Evolutionary conservation across 78 protist species (phyloP).

Genomic region (Guillardia theta): DNA sequence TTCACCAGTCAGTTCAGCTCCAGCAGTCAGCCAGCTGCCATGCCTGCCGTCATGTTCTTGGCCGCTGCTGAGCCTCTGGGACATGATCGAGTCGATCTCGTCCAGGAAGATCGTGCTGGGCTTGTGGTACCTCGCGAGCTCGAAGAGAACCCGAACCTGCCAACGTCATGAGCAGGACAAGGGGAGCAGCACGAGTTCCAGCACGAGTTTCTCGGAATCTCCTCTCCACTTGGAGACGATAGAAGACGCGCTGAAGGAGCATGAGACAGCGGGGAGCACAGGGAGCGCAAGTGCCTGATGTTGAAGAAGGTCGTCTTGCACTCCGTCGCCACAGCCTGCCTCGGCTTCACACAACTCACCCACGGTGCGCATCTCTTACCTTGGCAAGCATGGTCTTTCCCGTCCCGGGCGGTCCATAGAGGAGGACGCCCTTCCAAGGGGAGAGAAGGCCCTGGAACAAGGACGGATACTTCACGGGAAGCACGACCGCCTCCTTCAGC

Average conservation of each 20-base stretch:
- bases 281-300: too few relatives aligned
- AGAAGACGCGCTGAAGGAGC: slow-evolving; percentile 87
- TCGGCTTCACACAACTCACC: too few relatives aligned
- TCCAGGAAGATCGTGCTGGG: slow-evolving; percentile 77
- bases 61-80: slow-evolving; percentile 36
- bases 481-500: slow-evolving; percentile 74
- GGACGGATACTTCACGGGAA: slow-evolving; percentile 79
- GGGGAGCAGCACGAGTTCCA: too few relatives aligned
- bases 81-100: slow-evolving; percentile 81
- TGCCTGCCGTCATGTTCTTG: not conserved
- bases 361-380: not conserved
- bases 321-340: slow-evolving; percentile 93
- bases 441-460: not conserved
- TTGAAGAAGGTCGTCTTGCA: slow-evolving; percentile 90
- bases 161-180: too few relatives aligned
- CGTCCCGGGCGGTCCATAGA: not conserved
- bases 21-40: not conserved
- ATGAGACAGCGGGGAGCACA: too few relatives aligned
- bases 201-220: slow-evolving; percentile 91
- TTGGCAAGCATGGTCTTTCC: not conserved
- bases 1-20: not conserved
- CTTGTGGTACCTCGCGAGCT: slow-evolving; percentile 12
- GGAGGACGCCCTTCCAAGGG: not conserved
- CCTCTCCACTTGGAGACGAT: slow-evolving; percentile 87
- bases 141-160: slow-evolving; percentile 48